These are phyloP conservation scores for Rhexocercosporidium sp. DNA, from an alignment of 2,329 filamentous ascomycete species.

Conservation along the genomic window DNA sequence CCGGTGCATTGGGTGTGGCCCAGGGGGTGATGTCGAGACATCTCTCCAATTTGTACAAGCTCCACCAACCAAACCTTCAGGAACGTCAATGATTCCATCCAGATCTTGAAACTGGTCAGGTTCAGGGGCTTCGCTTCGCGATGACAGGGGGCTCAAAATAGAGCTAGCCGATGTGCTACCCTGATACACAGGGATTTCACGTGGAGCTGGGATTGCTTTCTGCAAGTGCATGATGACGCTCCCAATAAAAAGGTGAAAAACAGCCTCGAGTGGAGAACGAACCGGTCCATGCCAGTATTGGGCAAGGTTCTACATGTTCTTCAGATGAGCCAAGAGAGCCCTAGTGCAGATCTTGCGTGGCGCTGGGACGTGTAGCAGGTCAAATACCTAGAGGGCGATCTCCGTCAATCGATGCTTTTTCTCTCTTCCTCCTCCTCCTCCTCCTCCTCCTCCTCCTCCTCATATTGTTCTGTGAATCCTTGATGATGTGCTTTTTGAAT, in stretches of 20 bases:
- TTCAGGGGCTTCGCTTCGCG: conserved; percentile 11
- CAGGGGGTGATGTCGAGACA: neutral
- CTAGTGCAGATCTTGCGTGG: conserved; percentile 6
- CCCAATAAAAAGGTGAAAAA: neutral
- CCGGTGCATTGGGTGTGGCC: neutral
- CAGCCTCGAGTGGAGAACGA: neutral
- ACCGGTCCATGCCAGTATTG: neutral
- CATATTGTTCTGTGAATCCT: conserved; percentile 2
- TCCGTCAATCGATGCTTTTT: conserved; percentile 5
- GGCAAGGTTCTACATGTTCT: conserved; percentile 2
- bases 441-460: conserved; percentile 2
- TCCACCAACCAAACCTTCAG: conserved; percentile 8
- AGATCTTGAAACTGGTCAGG: conserved; percentile 6
- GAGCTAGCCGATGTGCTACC: conserved; percentile 5
- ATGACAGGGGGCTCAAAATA: conserved; percentile 3
- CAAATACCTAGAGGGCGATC: conserved; percentile 16
- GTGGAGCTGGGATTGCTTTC: conserved; percentile 10
- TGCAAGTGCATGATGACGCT: conserved; percentile 18
- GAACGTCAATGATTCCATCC: neutral
- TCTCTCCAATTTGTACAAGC: neutral
- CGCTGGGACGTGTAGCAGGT: conserved; percentile 13
- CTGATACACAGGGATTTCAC: conserved; percentile 12
- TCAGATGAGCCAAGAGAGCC: conserved; percentile 3
- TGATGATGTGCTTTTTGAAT: conserved; percentile 2
- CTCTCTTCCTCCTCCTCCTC: neutral